Base-by-base conservation (phyloP, 2,329 filamentous ascomycete genomes). In the Rutstroemia sp. region DNA sequence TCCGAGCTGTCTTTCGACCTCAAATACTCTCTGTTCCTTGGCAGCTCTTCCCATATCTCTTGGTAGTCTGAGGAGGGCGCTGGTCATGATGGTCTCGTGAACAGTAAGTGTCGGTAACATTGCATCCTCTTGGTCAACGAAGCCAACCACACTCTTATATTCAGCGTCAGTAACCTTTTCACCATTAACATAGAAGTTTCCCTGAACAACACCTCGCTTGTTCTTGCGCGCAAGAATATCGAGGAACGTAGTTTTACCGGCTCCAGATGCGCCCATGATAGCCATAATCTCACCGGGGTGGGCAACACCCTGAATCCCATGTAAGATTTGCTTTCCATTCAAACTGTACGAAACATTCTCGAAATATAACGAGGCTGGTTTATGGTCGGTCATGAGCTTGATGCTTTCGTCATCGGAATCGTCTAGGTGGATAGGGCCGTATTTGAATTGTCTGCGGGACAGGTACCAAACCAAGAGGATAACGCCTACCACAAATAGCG, bases 191-290 rank as follows among this genome's bases (percentile, higher is more conserved):
- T 87, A 94, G 66, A 96, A 95, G 58, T 92, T 82, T 19, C 95
- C 95, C 8, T 79, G 75, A 0, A 88, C 82, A 2, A 78, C 72
- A 40, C 94, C 95, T 36, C 91, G 85, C 74, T 99, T 99, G 73
- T 97, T 97, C 78, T 97, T 99, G 61, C 92, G 85, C 8, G 94
- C 94, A 48, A 99, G 77, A 58, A 99, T 96, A 68, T 99, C 94
- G 46, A 99, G 76, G 71, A 99, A 97, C 0, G 91, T 96, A 0
- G 94, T 99, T 74, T 99, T 99, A 58, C 94, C 94, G 44, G 94
- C 95, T 30, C 94, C 94, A 0, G 94, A 99, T 7, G 94, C 92
- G 56, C 94, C 94, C 92, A 99, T 99, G 66, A 99, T 95, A 8
- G 94, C 94, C 63, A 92, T 89, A 7, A 97, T 83, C 70, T 99